Evolutionary conservation across 768 basidiomycete species (phyloP), one percentile per base, ranked within the genome.

Genomic region (Tricholoma matsutake): DNA sequence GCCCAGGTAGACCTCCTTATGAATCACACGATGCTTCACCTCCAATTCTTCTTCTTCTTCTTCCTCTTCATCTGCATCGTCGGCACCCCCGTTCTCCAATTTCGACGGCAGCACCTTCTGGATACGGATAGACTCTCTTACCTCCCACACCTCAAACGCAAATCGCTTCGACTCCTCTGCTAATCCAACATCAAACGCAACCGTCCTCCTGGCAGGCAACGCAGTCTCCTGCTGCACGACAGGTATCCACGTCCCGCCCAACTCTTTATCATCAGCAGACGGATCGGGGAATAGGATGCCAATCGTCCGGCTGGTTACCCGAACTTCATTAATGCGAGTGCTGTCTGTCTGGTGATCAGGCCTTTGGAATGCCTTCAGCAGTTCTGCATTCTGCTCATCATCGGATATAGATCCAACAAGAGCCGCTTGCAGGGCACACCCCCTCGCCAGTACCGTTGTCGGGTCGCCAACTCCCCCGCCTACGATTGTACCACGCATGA

Each of bases 401-500:
- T 76, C 73, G 2, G 76, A 74, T 31, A 90, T 74, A 10, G 71
- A 69, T 1, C 81, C 73, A 37, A 93, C 76, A 37, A 92, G 69
- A 51, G 83, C 82, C 1, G 88, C 92, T 70, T 93, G 91, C 41
- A 87, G 68, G 3, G 89, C 91, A 59, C 85, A 87, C n/a, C 92
- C 92, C 9, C 88, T 77, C 1, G 90, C 86, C 0, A 94, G 78
- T 53, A 92, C 79, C 9, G 90, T 87, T 0, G 89, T 91, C 0
- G 92, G 91, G 70, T 92, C 90, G 13, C 88, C 89, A 2, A 83
- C 73, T 18, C 89, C 88, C 0, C 89, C 90, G 43, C 89, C 89
- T 0, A 85, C 82, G 31, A 89, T 84, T 0, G 85, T 88, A 0
- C 87, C 86, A 1, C 81, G 74, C 9, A 82, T 79, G 72, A 90